These are phyloP conservation scores for Yamadazyma blattariae DNA, from an alignment of 1,139 yeast genomes.

Conservation along the genomic window DNA sequence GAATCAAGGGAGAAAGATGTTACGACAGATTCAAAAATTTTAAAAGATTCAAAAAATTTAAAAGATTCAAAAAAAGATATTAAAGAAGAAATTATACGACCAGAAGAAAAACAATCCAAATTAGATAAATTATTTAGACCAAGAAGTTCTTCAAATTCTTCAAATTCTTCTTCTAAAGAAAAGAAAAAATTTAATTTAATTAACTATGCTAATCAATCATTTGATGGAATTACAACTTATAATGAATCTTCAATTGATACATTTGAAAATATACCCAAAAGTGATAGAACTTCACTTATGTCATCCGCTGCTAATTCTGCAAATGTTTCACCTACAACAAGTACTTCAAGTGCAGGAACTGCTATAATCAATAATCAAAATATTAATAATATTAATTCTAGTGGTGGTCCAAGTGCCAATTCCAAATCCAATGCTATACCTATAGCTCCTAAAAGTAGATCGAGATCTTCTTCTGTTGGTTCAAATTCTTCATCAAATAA, in stretches of 20 bases:
- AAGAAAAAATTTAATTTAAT: conserved; percentile 13
- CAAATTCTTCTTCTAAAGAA: conserved; percentile 2
- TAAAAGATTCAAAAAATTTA: background rate
- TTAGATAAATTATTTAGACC: conserved; percentile 14
- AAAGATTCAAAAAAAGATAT: background rate
- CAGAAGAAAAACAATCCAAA: conserved; percentile 8
- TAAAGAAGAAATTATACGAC: conserved; percentile 1
- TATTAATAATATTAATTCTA: too few species aligned
- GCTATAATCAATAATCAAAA: too few species aligned
- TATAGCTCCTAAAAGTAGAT: conserved; percentile 9
- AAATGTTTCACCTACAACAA: conserved; percentile 1
- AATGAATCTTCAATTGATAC: too few species aligned
- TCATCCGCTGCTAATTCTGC: too few species aligned
- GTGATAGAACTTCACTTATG: too few species aligned
- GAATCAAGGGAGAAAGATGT: too few species aligned
- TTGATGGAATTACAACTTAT: conserved; percentile 10
- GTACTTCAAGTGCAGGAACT: background rate
- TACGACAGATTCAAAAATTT: background rate
- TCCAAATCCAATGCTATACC: conserved; percentile 7
- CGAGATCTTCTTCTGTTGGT: conserved; percentile 14
- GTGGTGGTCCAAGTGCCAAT: conserved; percentile 3
- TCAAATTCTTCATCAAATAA: conserved; percentile 13
- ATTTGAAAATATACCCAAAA: too few species aligned
- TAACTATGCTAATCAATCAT: conserved; percentile 13
- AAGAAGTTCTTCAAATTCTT: conserved; percentile 8